Evolutionary conservation across 805 yeast genomes (phyloP), one percentile per base, ranked within the genome.

Genomic region (Ogataea dorogensis): DNA sequence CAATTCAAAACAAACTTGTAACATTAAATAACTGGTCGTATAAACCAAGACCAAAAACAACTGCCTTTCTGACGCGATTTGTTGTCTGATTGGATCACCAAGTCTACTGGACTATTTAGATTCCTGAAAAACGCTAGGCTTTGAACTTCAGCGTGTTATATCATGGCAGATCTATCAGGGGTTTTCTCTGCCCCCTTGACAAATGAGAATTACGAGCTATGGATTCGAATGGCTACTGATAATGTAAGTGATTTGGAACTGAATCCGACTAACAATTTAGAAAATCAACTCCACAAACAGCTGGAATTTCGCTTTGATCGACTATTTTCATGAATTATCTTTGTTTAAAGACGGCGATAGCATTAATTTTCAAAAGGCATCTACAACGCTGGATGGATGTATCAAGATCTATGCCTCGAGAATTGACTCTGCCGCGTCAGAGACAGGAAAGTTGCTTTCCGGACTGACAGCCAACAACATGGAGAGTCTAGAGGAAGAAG

Each of bases 311-410:
- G 95, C 89, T 0, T 69, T 89, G 51, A 89, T 89, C 52, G 97
- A 89, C 59, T 89, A 88, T 59, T 89, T 89, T 56, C 84, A 88
- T 53, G 95, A 86, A 52, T 68, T 87, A 61, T 74, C 84, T 17
- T 73, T 86, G 18, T 68, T 86, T 29, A 73, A 76, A 47, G 94
- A 82, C 35, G 82, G 87, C 5, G 87, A 82, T 38, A 72, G 78
- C 25, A 85, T 89, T 51, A 87, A 88, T 58, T 89, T 91, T 58
- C 96, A 86, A 57, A 77, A 81, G 48, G 98, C 97, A 0, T 79
- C 93, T 0, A 87, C 94, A 3, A 86, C 97, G 1, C 65, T 91
- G 15, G 97, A 89, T 53, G 97, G 97, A 0, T 89, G 97, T 67
- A 91, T 89, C 21, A 88, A 88, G 63, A 86, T 91, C 35, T 91